Conservation (phyloP, 2,329 filamentous ascomycete genomes). For the Nemania diffusa region DNA sequence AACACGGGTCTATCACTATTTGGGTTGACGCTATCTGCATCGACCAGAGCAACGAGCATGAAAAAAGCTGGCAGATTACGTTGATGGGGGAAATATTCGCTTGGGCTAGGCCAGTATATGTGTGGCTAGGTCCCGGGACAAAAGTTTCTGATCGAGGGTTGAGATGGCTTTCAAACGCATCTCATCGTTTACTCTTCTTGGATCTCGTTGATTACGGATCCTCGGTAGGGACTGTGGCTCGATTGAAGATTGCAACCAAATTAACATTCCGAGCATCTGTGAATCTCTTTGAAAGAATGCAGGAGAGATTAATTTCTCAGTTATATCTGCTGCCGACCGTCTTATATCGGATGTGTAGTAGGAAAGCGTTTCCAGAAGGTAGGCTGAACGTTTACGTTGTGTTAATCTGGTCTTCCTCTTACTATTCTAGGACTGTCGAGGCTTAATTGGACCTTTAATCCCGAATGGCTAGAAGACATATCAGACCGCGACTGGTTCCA, state of each 20-base stretch:
- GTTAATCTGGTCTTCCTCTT: neutral
- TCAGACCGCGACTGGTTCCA: neutral
- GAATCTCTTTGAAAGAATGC: neutral
- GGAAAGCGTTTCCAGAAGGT: neutral
- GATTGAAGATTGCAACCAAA: neutral
- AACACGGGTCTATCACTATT: neutral
- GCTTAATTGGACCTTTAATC: neutral
- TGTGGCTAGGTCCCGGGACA: neutral
- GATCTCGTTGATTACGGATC: neutral
- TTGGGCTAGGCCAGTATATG: neutral
- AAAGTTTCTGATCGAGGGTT: neutral
- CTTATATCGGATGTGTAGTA: neutral
- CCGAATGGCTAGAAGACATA: neutral
- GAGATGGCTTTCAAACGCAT: neutral
- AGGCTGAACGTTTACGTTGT: neutral
- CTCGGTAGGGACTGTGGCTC: neutral
- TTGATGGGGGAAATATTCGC: neutral
- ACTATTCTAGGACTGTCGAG: neutral
- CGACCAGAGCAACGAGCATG: neutral
- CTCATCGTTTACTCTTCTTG: neutral
- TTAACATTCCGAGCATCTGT: neutral
- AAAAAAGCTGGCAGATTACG: neutral
- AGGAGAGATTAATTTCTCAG: neutral
- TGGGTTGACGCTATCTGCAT: neutral
- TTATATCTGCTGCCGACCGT: neutral